Conservation (phyloP, 148 eudicot genomes). For the Rhododendron molle region DNA sequence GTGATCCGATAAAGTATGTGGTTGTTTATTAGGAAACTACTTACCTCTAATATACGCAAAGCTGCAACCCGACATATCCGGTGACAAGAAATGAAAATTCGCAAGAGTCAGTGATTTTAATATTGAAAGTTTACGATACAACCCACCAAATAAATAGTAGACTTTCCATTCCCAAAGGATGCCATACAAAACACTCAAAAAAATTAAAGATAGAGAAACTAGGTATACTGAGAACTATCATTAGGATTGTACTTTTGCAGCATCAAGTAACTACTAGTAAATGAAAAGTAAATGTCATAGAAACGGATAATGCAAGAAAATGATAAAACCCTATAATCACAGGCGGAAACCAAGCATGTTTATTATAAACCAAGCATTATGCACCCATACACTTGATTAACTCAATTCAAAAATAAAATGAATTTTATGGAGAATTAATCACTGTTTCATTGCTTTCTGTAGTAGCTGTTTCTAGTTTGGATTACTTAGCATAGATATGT, state of each 20-base stretch:
- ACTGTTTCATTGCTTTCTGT: neutral
- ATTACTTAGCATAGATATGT: neutral
- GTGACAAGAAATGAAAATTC: slow-evolving; percentile 3
- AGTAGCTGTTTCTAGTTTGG: neutral
- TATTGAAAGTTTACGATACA: neutral
- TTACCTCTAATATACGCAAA: slow-evolving; percentile 49
- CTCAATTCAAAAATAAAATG: neutral
- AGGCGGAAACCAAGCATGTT: neutral
- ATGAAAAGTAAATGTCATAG: neutral
- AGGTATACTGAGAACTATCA: neutral
- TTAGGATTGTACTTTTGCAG: neutral
- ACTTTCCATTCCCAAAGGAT: neutral
- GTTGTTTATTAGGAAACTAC: neutral
- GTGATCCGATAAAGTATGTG: neutral
- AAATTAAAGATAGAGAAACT: neutral
- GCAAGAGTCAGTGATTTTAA: neutral
- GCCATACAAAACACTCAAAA: neutral
- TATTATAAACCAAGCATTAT: neutral
- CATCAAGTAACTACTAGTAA: neutral
- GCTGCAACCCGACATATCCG: slow-evolving; percentile 27
- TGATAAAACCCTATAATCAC: neutral
- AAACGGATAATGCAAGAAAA: neutral
- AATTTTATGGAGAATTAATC: neutral
- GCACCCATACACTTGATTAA: neutral
- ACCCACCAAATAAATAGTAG: neutral